These are phyloP conservation scores for Syzygium oleosum DNA, from an alignment of 345 rosid species.

Conservation along the genomic window DNA sequence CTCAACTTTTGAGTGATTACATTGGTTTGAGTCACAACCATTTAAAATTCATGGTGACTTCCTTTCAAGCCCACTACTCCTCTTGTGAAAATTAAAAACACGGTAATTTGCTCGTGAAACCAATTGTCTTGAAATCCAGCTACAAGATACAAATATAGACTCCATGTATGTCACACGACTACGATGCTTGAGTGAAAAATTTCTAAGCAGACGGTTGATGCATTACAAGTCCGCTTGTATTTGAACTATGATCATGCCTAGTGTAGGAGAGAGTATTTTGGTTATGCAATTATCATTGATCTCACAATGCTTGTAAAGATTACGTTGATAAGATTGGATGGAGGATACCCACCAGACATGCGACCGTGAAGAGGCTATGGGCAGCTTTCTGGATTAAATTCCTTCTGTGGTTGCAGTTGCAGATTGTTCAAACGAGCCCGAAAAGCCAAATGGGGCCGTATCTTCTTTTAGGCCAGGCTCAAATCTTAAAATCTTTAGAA, in stretches of 20 bases:
- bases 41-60: background rate
- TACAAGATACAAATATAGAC: background rate
- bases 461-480: background rate
- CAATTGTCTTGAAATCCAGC: background rate
- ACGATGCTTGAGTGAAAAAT: background rate
- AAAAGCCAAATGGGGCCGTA: background rate
- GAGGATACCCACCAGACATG: background rate
- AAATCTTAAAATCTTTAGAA: too few relatives aligned
- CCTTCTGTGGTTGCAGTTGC: background rate
- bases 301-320: background rate
- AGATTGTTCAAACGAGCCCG: background rate
- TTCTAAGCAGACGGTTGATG: background rate
- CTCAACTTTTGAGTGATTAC: background rate
- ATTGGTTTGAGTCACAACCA: background rate
- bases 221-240: background rate
- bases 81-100: background rate
- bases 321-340: background rate
- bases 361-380: background rate
- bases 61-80: background rate
- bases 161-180: background rate
- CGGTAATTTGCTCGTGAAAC: background rate
- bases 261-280: background rate
- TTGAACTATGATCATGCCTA: background rate
- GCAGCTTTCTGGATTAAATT: background rate
- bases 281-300: background rate